Evolutionary conservation across 129 eudicot genomes (phyloP).

Genomic region (Dittrichia graveolens): DNA sequence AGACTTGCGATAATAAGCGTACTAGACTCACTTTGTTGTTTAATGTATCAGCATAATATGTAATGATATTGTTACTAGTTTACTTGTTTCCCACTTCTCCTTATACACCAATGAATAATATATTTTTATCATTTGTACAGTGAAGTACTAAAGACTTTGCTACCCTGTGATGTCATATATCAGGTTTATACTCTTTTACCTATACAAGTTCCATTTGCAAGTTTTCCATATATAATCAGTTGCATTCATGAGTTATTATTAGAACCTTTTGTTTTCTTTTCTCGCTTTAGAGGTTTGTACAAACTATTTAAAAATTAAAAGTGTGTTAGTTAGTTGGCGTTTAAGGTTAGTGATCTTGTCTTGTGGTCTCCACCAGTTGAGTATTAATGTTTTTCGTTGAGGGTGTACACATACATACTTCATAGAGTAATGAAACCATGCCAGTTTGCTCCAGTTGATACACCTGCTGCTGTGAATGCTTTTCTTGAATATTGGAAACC

Average conservation of each 20-base stretch:
- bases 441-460: slow-evolving; percentile 97
- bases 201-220: slow-evolving; percentile 1
- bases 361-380: neutral
- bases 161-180: slow-evolving; percentile 69
- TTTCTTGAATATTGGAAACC: slow-evolving; percentile 94
- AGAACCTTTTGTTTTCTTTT: slow-evolving; percentile 5
- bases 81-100: neutral
- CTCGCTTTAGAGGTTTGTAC: neutral
- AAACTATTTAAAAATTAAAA: neutral
- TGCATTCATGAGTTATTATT: slow-evolving; percentile 12
- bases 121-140: slow-evolving; percentile 43
- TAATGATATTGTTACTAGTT: neutral
- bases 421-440: slow-evolving; percentile 20
- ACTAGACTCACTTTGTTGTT: no score
- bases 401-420: neutral
- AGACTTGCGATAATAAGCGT: no score
- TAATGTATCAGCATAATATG: no score
- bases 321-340: neutral
- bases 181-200: slow-evolving; percentile 51
- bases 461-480: slow-evolving; percentile 74
- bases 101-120: neutral
- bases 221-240: neutral
- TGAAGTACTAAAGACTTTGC: slow-evolving; percentile 68
- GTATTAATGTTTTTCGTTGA: neutral
- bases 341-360: neutral